These are phyloP conservation scores for Chlorophyllum brunneum DNA, from an alignment of 768 basidiomycete species.

Conservation along the genomic window DNA sequence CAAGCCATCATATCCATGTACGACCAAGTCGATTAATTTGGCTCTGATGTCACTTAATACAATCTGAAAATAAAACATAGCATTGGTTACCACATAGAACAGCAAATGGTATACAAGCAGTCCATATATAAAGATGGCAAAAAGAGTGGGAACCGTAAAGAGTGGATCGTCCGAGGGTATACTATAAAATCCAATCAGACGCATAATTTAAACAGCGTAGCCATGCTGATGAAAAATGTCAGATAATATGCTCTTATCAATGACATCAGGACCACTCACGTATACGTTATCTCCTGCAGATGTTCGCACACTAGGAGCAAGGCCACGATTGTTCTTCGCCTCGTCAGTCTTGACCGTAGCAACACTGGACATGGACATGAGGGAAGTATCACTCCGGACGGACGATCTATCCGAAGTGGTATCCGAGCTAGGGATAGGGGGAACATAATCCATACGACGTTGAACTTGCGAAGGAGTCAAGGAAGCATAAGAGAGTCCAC, in stretches of 20 bases:
- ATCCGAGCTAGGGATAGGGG: background rate
- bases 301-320: background rate
- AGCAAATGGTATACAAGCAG: background rate
- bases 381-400: background rate
- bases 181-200: background rate
- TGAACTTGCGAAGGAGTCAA: slow-evolving; percentile 6
- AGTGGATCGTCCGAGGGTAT: slow-evolving; percentile 1
- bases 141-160: background rate
- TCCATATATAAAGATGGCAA: background rate
- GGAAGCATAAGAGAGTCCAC: slow-evolving; percentile 6
- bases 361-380: background rate
- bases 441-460: background rate
- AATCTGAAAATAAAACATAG: background rate
- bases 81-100: background rate
- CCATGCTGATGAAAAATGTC: background rate
- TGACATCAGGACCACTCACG: background rate
- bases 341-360: background rate
- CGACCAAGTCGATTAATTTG: background rate
- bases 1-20: background rate
- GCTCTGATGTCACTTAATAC: background rate
- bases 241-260: background rate
- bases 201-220: slow-evolving; percentile 2
- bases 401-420: background rate
- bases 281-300: background rate
- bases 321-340: background rate